phyloP scores from a whole-genome alignment of 371 early-diverging fungal species.

The Mucor velutinosus region DNA sequence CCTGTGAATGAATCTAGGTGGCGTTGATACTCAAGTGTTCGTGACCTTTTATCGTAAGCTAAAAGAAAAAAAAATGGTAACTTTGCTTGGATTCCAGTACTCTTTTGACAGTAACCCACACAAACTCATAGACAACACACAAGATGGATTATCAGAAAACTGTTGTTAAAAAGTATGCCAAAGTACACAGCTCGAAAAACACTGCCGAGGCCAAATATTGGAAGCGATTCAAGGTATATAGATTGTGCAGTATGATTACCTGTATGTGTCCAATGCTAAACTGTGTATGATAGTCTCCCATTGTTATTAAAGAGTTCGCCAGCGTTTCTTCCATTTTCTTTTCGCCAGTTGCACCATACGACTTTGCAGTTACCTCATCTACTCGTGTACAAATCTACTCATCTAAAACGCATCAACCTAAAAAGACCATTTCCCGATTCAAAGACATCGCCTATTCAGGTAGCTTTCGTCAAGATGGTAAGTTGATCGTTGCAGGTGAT shows the following conservation, averaged over 20 bases:
- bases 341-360: conserved; percentile 81
- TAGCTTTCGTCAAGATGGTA: conserved; percentile 84
- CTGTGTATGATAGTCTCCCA: conserved; percentile 62
- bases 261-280: neutral
- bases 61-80: neutral
- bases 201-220: conserved; percentile 79
- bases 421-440: conserved; percentile 90
- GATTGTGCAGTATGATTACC: neutral
- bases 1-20: neutral
- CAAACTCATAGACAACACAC: neutral
- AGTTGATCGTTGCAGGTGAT: conserved; percentile 93
- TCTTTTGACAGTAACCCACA: neutral
- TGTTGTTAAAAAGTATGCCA: conserved; percentile 60
- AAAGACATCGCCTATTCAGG: conserved; percentile 85
- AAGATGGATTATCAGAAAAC: conserved; percentile 61
- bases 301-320: conserved; percentile 86
- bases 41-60: neutral
- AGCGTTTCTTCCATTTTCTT: conserved; percentile 85
- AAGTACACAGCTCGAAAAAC: conserved; percentile 47
- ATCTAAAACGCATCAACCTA: conserved; percentile 74
- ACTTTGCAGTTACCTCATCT: conserved; percentile 89
- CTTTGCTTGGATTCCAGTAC: neutral
- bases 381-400: conserved; percentile 91
- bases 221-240: conserved; percentile 77
- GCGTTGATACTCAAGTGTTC: neutral